Evolutionary conservation across 148 eudicot genomes (phyloP).

Genomic region (Hydrangea macrophylla): DNA sequence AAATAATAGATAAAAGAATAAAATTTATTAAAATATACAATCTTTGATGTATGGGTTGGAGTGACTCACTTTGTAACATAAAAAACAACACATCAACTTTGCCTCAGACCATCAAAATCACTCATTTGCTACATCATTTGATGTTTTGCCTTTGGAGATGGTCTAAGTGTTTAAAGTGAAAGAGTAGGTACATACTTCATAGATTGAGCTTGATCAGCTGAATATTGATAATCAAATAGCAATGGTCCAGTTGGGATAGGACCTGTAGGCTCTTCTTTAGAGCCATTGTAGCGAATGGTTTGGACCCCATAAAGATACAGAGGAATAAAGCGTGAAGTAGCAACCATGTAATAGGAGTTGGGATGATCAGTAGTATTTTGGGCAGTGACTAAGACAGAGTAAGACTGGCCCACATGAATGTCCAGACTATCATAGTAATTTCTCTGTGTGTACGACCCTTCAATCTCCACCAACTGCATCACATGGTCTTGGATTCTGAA

Average conservation of each 20-base stretch:
- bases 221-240: constrained; percentile 9
- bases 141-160: no score
- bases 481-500: constrained; percentile 22
- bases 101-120: no score
- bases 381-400: constrained; percentile 25
- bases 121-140: no score
- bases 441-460: constrained; percentile 22
- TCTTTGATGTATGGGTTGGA: no score
- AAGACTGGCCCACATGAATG: constrained; percentile 31
- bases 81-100: no score
- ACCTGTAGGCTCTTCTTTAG: constrained; percentile 3
- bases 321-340: constrained; percentile 22
- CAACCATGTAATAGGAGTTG: constrained; percentile 18
- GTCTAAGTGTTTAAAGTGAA: no score
- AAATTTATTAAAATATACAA: no score
- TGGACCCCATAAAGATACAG: not conserved
- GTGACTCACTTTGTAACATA: no score
- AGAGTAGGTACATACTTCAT: no score
- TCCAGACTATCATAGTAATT: constrained; percentile 18
- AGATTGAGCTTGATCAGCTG: constrained; percentile 16
- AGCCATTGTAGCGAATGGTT: constrained; percentile 15
- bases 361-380: no score
- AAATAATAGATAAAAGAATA: no score
- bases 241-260: constrained; percentile 4
- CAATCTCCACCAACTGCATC: constrained; percentile 27